These are phyloP conservation scores for Pulveroboletus ravenelii DNA, from an alignment of 768 basidiomycete genomes.

Conservation along the genomic window DNA sequence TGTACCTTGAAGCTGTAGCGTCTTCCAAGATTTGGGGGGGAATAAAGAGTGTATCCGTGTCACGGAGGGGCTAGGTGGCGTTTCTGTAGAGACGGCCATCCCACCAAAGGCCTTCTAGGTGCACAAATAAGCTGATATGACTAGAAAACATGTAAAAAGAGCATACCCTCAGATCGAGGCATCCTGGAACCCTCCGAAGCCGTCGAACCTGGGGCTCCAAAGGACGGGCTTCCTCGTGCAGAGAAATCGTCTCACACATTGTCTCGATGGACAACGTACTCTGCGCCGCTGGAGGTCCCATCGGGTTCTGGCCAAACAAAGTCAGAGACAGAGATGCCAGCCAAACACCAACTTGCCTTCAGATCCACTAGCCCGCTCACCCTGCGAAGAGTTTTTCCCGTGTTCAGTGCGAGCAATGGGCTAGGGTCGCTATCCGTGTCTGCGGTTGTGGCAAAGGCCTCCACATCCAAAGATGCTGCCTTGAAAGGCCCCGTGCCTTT, in stretches of 20 bases:
- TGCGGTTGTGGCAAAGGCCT: neutral
- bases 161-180: constrained; percentile 3
- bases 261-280: constrained; percentile 2
- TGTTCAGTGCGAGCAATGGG: neutral
- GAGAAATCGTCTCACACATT: neutral
- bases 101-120: neutral
- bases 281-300: neutral
- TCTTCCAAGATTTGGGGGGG: neutral
- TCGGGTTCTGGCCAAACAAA: neutral
- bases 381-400: constrained; percentile 1
- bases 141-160: neutral
- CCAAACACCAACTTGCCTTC: neutral
- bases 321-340: constrained; percentile 1
- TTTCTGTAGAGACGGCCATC: neutral
- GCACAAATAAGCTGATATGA: neutral
- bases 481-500: too few species aligned
- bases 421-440: neutral
- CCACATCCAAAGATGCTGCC: neutral
- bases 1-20: neutral
- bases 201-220: neutral
- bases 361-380: neutral
- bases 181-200: constrained; percentile 6
- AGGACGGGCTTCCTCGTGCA: neutral
- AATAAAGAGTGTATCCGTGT: neutral
- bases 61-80: neutral